Evolutionary conservation across 2,329 filamentous ascomycete genomes (phyloP).

Genomic region (Botrytis aclada): DNA sequence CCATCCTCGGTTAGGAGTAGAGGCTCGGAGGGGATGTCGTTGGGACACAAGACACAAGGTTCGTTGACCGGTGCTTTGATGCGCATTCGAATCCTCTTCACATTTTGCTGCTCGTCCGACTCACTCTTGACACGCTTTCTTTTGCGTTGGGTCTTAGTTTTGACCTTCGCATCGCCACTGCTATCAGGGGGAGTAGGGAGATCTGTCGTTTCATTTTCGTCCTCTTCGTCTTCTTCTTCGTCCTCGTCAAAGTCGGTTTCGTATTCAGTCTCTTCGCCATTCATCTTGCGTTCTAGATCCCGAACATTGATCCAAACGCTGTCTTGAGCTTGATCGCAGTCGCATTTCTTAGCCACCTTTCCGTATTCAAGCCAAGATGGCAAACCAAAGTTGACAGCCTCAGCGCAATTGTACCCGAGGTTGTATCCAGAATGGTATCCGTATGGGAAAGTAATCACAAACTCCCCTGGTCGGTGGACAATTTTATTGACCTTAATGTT

Average conservation of each 20-base stretch:
- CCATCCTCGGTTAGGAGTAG: constrained; percentile 87
- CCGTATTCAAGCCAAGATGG: constrained; percentile 95
- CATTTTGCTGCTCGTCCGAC: constrained; percentile 38
- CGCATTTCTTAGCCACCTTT: constrained; percentile 92
- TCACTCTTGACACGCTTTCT: constrained; percentile 59
- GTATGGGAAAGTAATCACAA: constrained; percentile 97
- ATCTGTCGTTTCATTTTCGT: constrained; percentile 61
- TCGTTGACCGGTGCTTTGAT: constrained; percentile 67
- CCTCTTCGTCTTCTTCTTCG: constrained; percentile 62
- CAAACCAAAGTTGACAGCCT: constrained; percentile 96
- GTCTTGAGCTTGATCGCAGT: constrained; percentile 91
- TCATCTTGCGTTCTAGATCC: constrained; percentile 90
- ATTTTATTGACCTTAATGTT: constrained; percentile 95
- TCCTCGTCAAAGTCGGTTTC: constrained; percentile 74
- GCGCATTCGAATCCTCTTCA: constrained; percentile 75
- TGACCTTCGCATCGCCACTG: constrained; percentile 67
- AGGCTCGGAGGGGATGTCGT: constrained; percentile 77
- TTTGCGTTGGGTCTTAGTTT: constrained; percentile 54
- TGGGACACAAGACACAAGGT: constrained; percentile 89
- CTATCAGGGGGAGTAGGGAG: constrained; percentile 73
- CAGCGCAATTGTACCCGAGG: constrained; percentile 95
- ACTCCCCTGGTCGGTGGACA: constrained; percentile 94
- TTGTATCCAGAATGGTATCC: constrained; percentile 99
- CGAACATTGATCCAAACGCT: constrained; percentile 98
- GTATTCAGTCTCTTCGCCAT: constrained; percentile 83